Base-by-base conservation (phyloP, 108 stramenopile species). In the Cyclostephanos tholiformis region DNA sequence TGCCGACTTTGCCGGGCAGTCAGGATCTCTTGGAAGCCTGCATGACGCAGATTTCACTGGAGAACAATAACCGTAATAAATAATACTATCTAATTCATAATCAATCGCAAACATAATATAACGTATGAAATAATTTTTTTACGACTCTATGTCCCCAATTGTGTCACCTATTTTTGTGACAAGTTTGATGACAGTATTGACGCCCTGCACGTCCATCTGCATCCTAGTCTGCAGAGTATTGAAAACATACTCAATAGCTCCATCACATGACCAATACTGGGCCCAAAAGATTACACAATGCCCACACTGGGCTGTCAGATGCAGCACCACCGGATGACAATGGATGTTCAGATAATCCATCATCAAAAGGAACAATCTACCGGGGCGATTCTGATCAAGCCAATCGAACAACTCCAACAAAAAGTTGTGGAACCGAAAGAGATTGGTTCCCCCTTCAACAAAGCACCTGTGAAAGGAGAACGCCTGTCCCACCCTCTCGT, bases 281-380 rank as follows among this genome's bases (percentile, higher is more conserved):
- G 50, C 67, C 14, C 53, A 23, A 41, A 56, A 69, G 19, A 55
- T 36, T 41, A 35, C 20, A 1, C 29, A 29, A 39, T 69, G 67
- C 6, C 67, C 67, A n/a, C 52, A 2, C 20, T 32, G 7, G 10
- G 53, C 23, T 25, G 23, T 38, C 17, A 16, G n/a, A n/a, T n/a
- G n/a, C n/a, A n/a, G n/a, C n/a, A n/a, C n/a, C n/a, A n/a, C n/a
- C n/a, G n/a, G n/a, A n/a, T n/a, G n/a, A n/a, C n/a, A n/a, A n/a
- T n/a, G n/a, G n/a, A n/a, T n/a, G n/a, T n/a, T n/a, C n/a, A 69
- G 32, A 23, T 69, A 55, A 23, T 69, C 67, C 50, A 69, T 69
- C 26, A 27, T 69, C 25, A 69, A 69, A 41, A 46, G 20, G 22
- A 65, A 65, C 14, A 4, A 48, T 46, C 46, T 46, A 13, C 22